Base-by-base conservation (phyloP, 345 rosid genomes). In the Schrenkiella parvula region DNA sequence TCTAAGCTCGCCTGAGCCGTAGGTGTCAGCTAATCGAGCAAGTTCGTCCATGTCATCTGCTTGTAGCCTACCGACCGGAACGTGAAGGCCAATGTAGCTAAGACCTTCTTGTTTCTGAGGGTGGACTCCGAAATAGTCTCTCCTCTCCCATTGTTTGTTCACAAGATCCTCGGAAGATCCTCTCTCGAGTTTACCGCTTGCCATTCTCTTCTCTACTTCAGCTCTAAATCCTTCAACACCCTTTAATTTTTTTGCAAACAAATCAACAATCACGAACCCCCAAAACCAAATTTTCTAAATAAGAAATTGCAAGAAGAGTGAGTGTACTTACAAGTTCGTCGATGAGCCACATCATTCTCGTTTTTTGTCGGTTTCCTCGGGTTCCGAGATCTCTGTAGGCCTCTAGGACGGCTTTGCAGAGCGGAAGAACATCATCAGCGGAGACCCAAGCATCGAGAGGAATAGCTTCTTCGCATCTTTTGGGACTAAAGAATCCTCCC, bases 281-380 rank as follows among this genome's bases (percentile, higher is more conserved):
- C 43, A 57, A 6, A 1, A 38, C 5, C 17, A 1, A 29, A 11
- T 3, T 51, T 41, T 43, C 48, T 7, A 37, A 31, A 1, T 13
- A 17, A 43, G 3, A 12, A 47, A 25, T 3, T 28, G 10, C 21
- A 34, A 69, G 46, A 54, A 23, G 59, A 53, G 44, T 14, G 34
- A 23, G 7, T 54, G 38, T 31, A 68, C 95, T 83, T 79, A 95
- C 99, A 50, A 95, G 87, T 81, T 95, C 96, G 57, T 95, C 97
- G 29, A 95, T 89, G 65, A 95, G 69, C 97, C 99, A 95, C 99
- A 91, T 95, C 96, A 95, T 95, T 79, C 99, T 85, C 0, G 96
- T 91, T 76, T 80, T 95, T 57, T 91, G 99, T 72, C 97, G 79
- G 77, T 89, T 95, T 53, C 97, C 96, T 75, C 99, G 82, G 43